phyloP scores from a whole-genome alignment of 805 yeast genomes.

The Saccharomycopsis oosterbeekiorum region DNA sequence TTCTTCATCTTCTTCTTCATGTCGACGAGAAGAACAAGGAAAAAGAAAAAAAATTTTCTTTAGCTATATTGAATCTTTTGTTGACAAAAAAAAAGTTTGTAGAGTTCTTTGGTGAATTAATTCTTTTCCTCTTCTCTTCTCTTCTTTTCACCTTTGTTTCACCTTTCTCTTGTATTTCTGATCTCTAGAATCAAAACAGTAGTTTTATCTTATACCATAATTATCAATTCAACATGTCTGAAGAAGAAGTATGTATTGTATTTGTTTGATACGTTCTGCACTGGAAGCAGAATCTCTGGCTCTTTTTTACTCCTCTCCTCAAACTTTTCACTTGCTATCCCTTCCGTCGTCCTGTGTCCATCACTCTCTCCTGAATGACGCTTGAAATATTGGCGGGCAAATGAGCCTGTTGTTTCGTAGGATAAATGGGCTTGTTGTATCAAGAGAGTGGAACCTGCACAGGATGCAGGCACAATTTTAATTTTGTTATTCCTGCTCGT shows the following conservation, averaged over 20 bases:
- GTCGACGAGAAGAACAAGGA: neutral
- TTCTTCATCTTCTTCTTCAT: neutral
- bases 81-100: conserved; percentile 1
- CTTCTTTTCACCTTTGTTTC: conserved; percentile 1
- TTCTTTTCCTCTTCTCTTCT: conserved; percentile 1
- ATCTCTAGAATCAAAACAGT: neutral
- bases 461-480: too few species aligned
- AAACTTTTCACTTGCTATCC: too few species aligned
- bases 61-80: neutral
- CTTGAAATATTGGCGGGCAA: too few species aligned
- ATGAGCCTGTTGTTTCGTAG: too few species aligned
- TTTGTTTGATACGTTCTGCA: too few species aligned
- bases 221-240: conserved; percentile 19
- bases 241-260: conserved; percentile 23
- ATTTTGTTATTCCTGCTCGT: too few species aligned
- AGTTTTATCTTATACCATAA: neutral
- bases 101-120: conserved; percentile 4
- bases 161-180: neutral
- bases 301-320: too few species aligned
- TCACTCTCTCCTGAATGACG: too few species aligned
- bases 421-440: too few species aligned
- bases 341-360: too few species aligned
- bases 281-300: too few species aligned
- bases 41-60: neutral
- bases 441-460: too few species aligned